Evolutionary conservation across 2,329 filamentous ascomycete species (phyloP).

Genomic region (Sphaerulina vaccinii): DNA sequence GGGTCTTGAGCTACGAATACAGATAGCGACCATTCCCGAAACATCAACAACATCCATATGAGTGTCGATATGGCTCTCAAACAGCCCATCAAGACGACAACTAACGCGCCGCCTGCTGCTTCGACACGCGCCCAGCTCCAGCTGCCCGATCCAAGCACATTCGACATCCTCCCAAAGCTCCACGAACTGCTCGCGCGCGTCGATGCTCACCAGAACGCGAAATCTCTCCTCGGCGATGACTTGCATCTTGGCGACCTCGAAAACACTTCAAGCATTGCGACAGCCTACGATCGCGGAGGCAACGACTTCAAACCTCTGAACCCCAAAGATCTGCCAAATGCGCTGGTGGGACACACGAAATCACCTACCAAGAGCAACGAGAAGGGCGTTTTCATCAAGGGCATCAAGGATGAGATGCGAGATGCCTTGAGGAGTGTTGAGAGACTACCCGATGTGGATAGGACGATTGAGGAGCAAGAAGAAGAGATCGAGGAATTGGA

Average conservation of each 20-base stretch:
- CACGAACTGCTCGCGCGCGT: constrained; percentile 75
- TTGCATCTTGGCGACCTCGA: constrained; percentile 6
- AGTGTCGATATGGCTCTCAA: constrained; percentile 19
- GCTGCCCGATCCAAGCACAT: constrained; percentile 74
- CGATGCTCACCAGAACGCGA: constrained; percentile 24
- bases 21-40: constrained; percentile 5
- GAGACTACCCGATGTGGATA: constrained; percentile 67
- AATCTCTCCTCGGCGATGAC: constrained; percentile 7
- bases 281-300: constrained; percentile 41
- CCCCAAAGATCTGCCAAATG: constrained; percentile 74
- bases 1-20: constrained; percentile 1
- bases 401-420: constrained; percentile 67
- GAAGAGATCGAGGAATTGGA: constrained; percentile 68
- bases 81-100: constrained; percentile 26
- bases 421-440: constrained; percentile 68
- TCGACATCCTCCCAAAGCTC: constrained; percentile 82
- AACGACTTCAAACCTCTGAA: constrained; percentile 46
- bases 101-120: constrained; percentile 19
- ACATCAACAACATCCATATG: neutral
- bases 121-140: constrained; percentile 32
- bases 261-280: constrained; percentile 17
- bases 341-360: constrained; percentile 55
- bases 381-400: constrained; percentile 48
- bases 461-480: constrained; percentile 66
- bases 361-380: neutral